Evolutionary conservation across 2,329 filamentous ascomycete species (phyloP).

Genomic region (Arthrinium phaeospermum): DNA sequence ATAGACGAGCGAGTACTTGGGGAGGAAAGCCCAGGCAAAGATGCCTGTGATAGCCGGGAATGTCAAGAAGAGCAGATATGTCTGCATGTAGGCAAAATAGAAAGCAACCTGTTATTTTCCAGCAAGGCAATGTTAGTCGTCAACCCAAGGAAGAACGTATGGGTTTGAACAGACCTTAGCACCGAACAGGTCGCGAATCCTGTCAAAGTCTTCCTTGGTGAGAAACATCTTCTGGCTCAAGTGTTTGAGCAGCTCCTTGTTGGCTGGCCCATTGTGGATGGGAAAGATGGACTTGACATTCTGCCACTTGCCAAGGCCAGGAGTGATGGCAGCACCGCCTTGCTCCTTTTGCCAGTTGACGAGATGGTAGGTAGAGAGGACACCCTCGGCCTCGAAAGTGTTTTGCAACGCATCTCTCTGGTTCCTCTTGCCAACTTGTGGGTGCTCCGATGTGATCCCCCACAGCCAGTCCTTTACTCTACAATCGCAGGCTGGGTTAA

Average conservation of each 20-base stretch:
- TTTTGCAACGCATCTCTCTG: slow-evolving; percentile 53
- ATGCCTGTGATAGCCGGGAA: slow-evolving; percentile 73
- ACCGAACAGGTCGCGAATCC: slow-evolving; percentile 66
- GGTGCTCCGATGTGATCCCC: slow-evolving; percentile 69
- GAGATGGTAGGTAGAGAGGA: slow-evolving; percentile 74
- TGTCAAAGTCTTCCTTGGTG: slow-evolving; percentile 58
- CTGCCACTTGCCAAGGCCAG: slow-evolving; percentile 62
- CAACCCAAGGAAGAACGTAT: slow-evolving; percentile 37
- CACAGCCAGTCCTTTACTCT: slow-evolving; percentile 80
- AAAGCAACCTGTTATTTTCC: slow-evolving; percentile 63
- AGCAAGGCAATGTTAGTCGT: background rate
- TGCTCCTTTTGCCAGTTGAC: slow-evolving; percentile 62
- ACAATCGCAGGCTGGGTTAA: background rate
- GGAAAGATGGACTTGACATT: slow-evolving; percentile 67
- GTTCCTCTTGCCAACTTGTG: slow-evolving; percentile 55
- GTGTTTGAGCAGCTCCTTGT: slow-evolving; percentile 61
- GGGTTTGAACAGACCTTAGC: slow-evolving; percentile 64
- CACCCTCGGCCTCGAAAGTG: slow-evolving; percentile 66
- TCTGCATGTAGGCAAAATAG: slow-evolving; percentile 84
- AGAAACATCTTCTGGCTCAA: slow-evolving; percentile 60
- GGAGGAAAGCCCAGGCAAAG: slow-evolving; percentile 70
- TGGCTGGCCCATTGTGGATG: slow-evolving; percentile 63
- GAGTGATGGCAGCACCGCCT: slow-evolving; percentile 68
- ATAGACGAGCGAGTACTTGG: slow-evolving; percentile 71
- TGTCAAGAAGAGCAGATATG: slow-evolving; percentile 73